Evolutionary conservation across 2,329 filamentous ascomycete species (phyloP), one percentile per base, ranked within the genome.

Genomic region (Lachnellula cervina): DNA sequence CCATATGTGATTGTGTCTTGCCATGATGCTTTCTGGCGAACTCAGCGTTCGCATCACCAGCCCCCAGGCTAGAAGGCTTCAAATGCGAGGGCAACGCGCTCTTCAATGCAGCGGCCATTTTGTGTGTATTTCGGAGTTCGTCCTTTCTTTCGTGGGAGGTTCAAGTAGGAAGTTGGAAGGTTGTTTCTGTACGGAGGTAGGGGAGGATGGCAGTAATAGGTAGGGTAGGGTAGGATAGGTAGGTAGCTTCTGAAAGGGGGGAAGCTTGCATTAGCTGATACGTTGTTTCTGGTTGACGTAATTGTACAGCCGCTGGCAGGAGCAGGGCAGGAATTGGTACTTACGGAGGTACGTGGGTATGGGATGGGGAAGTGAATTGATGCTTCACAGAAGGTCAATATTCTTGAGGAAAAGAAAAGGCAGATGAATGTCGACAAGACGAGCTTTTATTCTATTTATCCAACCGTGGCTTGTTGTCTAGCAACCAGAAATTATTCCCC

Each of bases 1-100:
- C 88, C 84, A 92, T 89, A 75, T 92, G 88, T 59, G 87, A 90
- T 73, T 88, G 87, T 65, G 87, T 88, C 82, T 92, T 92, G 76
- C 88, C 88, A 74, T 92, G 88, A 71, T 90, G 89, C 71, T 86
- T 84, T 65, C 80, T 78, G 66, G 80, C 76, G 63, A 84, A 74
- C 59, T 73, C 78, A 65, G 72, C 75, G 19, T 52, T 51, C 13
- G 57, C 60, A 54, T 71, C 70, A 61, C 71, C 76, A 62, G 71
- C 71, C 58, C 69, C 70, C 19, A 69, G 60, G 46, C 63, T 65
- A 34, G 70, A 68, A 14, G 61, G 56, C 57, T 90, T 93, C 68
- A 97, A 81, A 80, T 95, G 93, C 44, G 88, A 80, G 62, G 92
- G 90, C 67, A 97, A 78, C 62, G 89, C 88, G 75, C 83, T 85